Percentiles rank a stretch among this genome's conserved stretches.
These are phyloP conservation scores for Candida multigemmis DNA, from an alignment of 805 yeast genomes.

Conservation along the genomic window DNA sequence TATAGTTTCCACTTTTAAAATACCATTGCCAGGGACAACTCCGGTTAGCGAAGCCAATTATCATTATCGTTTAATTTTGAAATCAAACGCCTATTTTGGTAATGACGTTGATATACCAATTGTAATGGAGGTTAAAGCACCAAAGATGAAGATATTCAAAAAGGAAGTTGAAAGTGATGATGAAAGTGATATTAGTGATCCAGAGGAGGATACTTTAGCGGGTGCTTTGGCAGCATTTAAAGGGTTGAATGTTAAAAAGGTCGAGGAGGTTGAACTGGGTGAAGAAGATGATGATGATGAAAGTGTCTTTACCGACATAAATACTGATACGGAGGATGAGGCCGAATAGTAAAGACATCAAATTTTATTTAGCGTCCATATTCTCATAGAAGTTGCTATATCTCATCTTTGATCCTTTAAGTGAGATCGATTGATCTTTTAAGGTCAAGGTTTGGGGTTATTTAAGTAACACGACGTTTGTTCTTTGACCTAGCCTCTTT, in stretches of 20 bases:
- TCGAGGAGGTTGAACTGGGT: conserved; percentile 24
- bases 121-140: conserved; percentile 57
- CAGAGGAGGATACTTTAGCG: conserved; percentile 67
- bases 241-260: conserved; percentile 47
- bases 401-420: no score
- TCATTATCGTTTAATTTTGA: conserved; percentile 62
- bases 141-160: conserved; percentile 10
- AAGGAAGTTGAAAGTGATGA: conserved; percentile 33
- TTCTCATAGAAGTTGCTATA: no score
- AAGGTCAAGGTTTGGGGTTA: no score
- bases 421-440: no score
- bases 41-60: conserved; percentile 62
- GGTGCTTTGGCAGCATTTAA: conserved; percentile 66
- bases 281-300: conserved; percentile 28
- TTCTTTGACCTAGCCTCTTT: no score
- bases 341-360: conserved; percentile 8
- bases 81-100: conserved; percentile 75
- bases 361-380: background rate
- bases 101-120: conserved; percentile 68
- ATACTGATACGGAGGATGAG: conserved; percentile 38
- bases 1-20: conserved; percentile 62
- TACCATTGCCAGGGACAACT: conserved; percentile 66
- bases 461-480: no score
- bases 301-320: conserved; percentile 34
- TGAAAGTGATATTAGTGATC: conserved; percentile 53